Evolutionary conservation across 179 eudicot genomes (phyloP).

Genomic region (Beta macrorhiza): DNA sequence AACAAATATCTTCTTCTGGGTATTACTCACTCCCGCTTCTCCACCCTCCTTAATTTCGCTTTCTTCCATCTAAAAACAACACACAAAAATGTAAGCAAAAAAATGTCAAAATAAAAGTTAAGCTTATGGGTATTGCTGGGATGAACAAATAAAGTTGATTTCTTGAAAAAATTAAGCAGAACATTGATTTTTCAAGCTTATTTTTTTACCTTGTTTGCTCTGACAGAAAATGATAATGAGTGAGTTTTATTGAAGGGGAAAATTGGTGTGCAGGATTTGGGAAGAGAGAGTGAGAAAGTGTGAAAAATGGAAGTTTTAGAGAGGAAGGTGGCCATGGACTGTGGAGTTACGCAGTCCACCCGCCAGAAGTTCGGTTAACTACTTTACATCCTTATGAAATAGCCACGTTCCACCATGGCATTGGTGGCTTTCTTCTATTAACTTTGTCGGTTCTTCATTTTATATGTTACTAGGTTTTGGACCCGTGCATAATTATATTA

Average conservation of each 20-base stretch:
- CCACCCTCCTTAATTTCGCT: conserved; percentile 50
- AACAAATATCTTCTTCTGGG: conserved; percentile 72
- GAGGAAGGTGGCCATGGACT: conserved; percentile 38
- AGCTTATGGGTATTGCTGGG: too few species aligned
- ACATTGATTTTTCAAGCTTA: neutral
- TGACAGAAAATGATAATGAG: conserved; percentile 25
- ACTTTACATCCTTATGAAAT: neutral
- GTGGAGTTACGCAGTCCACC: conserved; percentile 15
- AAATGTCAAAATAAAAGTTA: too few species aligned
- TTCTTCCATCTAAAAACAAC: conserved; percentile 47
- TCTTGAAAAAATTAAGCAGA: neutral
- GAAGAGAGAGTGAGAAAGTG: conserved; percentile 14
- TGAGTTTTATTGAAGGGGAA: conserved; percentile 16
- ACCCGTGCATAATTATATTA: too few species aligned
- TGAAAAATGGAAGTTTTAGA: conserved; percentile 37
- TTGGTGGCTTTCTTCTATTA: too few species aligned
- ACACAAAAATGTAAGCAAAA: neutral
- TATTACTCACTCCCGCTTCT: conserved; percentile 26
- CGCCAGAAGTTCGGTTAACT: conserved; percentile 16
- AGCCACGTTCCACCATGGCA: conserved; percentile 4
- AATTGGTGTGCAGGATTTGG: conserved; percentile 22
- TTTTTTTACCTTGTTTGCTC: conserved; percentile 26
- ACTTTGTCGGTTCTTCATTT: too few species aligned
- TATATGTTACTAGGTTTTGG: too few species aligned
- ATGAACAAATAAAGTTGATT: neutral